These are phyloP conservation scores for Blepharisma undulans DNA, from an alignment of 169 alveolate species.

Conservation along the genomic window DNA sequence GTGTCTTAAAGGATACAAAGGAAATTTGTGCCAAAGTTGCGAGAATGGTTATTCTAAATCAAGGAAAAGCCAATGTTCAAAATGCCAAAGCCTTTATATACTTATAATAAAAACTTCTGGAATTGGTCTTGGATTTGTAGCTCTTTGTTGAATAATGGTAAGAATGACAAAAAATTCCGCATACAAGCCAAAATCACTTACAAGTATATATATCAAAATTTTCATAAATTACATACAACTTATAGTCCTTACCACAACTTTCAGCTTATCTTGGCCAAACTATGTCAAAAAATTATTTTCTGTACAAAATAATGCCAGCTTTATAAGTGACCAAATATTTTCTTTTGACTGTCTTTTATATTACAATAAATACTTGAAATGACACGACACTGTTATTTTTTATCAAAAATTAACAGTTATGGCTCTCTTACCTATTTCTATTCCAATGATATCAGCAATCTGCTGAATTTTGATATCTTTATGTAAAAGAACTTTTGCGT, in stretches of 20 bases:
- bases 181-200: not conserved
- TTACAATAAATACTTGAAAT: not conserved
- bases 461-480: not conserved
- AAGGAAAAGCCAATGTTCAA: not conserved
- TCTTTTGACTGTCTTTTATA: not conserved
- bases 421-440: conserved; percentile 2
- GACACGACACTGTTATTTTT: not conserved
- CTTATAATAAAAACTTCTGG: not conserved
- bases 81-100: not conserved
- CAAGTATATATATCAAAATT: conserved; percentile 5
- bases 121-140: not conserved
- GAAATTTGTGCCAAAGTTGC: conserved; percentile 54
- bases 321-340: not conserved
- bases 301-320: not conserved
- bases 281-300: not conserved
- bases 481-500: not conserved
- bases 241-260: not conserved
- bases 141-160: not conserved
- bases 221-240: conserved; percentile 9
- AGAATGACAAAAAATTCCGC: not conserved
- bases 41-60: conserved; percentile 39
- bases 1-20: conserved; percentile 22
- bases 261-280: conserved; percentile 12
- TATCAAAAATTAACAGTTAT: not conserved
- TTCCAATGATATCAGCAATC: not conserved